Base-by-base conservation (phyloP, 257 asterid species). In the Echites panduratus region DNA sequence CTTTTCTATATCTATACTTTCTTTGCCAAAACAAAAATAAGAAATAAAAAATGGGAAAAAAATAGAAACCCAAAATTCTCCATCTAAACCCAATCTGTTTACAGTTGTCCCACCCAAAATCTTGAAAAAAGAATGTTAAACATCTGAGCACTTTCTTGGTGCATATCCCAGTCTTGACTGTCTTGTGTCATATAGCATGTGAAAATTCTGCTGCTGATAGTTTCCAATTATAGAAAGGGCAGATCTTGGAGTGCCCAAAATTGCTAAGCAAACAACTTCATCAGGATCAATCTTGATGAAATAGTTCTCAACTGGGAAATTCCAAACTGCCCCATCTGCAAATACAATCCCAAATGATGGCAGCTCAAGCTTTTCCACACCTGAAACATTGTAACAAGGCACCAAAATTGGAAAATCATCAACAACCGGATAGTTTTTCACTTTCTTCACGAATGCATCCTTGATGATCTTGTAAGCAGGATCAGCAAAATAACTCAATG, bases 171-270 rank as follows among this genome's bases (percentile, higher is more conserved):
- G 88, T 82, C 97, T 91, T 27, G 97, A 89, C 62, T 75, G 71
- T 65, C 85, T 87, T 0, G 88, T 85, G 62, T 94, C 98, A 67
- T 91, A 94, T 73, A 88, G 26, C 26, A 94, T 82, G 27, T 89
- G 97, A 53, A 94, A 94, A 74, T 94, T 91, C 83, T 94, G 98
- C 81, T 94, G 98, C 59, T 94, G 98, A 24, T 91, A 91, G 49
- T 94, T 94, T 6, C 98, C 98, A 24, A 94, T 87, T 17, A 94
- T 94, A 0, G 98, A 91, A n/a, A 94, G 43, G n/a, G 84, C 84
- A 19, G 93, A 81, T 1, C 79, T 77, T 9, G 96, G 89, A 43
- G 96, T 91, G 48, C 97, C 98, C 67, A 94, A 29, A 10, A 94
- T 87, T 2, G 97, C 98, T 82, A 94, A 77, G 53, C 98, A 94